These are phyloP conservation scores for Aspergillus vadensis DNA, from an alignment of 2,329 filamentous ascomycete genomes.

Conservation along the genomic window DNA sequence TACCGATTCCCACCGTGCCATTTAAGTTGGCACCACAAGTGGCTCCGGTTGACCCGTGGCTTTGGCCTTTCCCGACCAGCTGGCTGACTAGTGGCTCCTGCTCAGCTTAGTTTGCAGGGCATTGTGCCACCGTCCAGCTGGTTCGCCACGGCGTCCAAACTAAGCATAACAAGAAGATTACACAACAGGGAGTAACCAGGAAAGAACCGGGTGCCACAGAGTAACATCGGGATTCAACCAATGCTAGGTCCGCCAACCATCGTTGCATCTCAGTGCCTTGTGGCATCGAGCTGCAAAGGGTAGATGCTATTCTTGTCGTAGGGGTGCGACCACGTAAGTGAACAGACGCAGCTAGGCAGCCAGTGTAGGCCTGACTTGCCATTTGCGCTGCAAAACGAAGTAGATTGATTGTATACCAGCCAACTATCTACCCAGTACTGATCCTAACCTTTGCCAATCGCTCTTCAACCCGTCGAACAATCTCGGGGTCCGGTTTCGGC, in stretches of 20 bases:
- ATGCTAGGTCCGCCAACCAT: neutral
- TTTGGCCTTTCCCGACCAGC: conserved; percentile 1
- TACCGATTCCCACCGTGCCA: neutral
- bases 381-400: neutral
- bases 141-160: neutral
- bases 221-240: neutral
- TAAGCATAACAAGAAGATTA: neutral
- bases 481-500: conserved; percentile 41
- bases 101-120: neutral
- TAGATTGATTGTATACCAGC: neutral
- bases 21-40: neutral
- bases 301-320: neutral
- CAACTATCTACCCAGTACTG: conserved; percentile 9
- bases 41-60: neutral
- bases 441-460: conserved; percentile 34
- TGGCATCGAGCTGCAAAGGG: neutral
- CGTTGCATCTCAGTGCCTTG: neutral
- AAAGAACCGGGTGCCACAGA: neutral
- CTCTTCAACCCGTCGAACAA: conserved; percentile 43
- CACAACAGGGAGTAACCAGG: neutral
- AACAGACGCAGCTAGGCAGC: neutral
- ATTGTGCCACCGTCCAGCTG: neutral
- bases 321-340: neutral
- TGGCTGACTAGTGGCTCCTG: neutral
- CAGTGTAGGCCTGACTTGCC: neutral